phyloP scores from a whole-genome alignment of 371 early-diverging fungal genomes.

The Scutellospora calospora region DNA sequence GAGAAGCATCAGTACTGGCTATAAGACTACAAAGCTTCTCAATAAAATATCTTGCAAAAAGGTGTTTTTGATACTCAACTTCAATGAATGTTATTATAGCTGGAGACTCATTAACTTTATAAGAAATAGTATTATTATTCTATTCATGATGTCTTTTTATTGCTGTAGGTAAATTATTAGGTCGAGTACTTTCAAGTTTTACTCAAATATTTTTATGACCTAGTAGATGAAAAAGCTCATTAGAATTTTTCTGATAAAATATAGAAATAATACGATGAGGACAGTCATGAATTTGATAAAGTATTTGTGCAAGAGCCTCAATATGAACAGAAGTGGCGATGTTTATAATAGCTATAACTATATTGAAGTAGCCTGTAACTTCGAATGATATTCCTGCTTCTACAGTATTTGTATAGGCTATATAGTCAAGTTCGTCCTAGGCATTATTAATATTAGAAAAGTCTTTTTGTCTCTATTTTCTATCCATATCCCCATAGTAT shows the following conservation, averaged over 20 bases:
- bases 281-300: not conserved
- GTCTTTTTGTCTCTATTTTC: not conserved
- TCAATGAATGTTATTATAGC: not conserved
- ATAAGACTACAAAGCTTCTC: too few relatives aligned
- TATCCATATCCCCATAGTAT: constrained; percentile 9
- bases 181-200: constrained; percentile 15
- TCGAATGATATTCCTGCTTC: constrained; percentile 9
- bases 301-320: constrained; percentile 22
- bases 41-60: not conserved
- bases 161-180: constrained; percentile 13
- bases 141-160: constrained; percentile 31
- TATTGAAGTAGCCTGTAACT: too few relatives aligned
- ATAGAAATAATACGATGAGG: constrained; percentile 4
- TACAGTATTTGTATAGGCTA: too few relatives aligned
- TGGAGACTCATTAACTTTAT: not conserved
- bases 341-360: too few relatives aligned
- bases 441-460: not conserved
- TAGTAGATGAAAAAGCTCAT: constrained; percentile 13
- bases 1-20: constrained; percentile 13
- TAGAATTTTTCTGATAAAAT: constrained; percentile 11
- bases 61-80: too few relatives aligned
- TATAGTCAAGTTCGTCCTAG: not conserved
- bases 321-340: constrained; percentile 33
- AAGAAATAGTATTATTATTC: constrained; percentile 11
- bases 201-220: constrained; percentile 7